These are phyloP conservation scores for Fusarium concolor DNA, from an alignment of 2,329 filamentous ascomycete species.

Conservation along the genomic window DNA sequence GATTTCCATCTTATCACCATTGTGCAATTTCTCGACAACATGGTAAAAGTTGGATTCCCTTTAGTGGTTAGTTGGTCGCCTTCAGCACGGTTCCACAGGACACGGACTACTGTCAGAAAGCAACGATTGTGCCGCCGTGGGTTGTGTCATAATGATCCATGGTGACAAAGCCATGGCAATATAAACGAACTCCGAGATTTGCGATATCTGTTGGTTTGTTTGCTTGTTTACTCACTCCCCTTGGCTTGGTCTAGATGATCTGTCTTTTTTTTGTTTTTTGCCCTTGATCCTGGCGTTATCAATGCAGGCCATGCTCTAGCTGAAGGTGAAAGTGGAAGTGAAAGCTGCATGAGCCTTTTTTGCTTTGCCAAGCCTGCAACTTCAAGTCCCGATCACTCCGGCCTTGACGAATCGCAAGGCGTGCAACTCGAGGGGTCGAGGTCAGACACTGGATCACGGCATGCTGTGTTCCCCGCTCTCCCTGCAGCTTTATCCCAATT, in stretches of 20 bases:
- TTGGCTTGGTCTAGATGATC: background rate
- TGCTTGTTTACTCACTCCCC: too few species aligned
- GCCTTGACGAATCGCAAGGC: constrained; percentile 16
- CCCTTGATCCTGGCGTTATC: background rate
- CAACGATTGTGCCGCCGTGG: too few species aligned
- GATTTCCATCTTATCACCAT: constrained; percentile 7
- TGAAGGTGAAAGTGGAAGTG: background rate
- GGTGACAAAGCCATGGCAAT: background rate
- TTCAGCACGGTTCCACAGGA: background rate
- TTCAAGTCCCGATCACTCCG: constrained; percentile 11
- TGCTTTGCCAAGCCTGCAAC: constrained; percentile 20
- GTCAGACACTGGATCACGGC: constrained; percentile 11
- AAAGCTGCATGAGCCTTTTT: constrained; percentile 1
- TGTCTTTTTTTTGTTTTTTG: constrained; percentile 15
- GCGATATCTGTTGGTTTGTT: background rate
- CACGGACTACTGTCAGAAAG: background rate
- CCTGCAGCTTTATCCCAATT: constrained; percentile 27
- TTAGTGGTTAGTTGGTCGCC: background rate
- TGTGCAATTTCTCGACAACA: constrained; percentile 18
- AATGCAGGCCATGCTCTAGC: constrained; percentile 3
- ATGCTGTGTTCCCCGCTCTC: constrained; percentile 33
- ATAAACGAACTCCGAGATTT: constrained; percentile 1
- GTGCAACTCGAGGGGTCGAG: constrained; percentile 15
- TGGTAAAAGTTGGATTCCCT: constrained; percentile 12
- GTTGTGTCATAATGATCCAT: background rate